phyloP scores from a whole-genome alignment of 306 rosid genomes.

The Sindora glabra region DNA sequence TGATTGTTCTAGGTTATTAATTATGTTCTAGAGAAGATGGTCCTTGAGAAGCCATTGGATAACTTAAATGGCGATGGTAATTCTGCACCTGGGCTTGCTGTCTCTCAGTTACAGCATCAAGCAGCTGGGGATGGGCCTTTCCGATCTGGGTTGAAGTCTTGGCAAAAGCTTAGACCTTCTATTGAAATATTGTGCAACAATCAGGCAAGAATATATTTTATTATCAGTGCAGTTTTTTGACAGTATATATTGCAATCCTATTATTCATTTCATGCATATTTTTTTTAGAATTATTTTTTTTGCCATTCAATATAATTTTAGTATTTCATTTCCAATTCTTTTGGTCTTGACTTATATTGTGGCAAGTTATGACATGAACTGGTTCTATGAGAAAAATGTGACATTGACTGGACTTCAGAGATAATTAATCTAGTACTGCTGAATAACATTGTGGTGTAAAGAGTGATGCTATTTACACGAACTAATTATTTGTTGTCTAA shows the following conservation, averaged over 20 bases:
- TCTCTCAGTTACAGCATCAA: slow-evolving; percentile 45
- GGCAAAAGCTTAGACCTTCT: slow-evolving; percentile 86
- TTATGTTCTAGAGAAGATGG: slow-evolving; percentile 89
- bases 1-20: slow-evolving; percentile 61
- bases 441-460: too few relatives aligned
- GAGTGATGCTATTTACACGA: too few relatives aligned
- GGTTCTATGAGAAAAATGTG: too few relatives aligned
- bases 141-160: slow-evolving; percentile 76
- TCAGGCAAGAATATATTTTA: slow-evolving; percentile 58
- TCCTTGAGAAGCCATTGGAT: slow-evolving; percentile 87
- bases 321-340: background rate
- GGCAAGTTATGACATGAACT: too few relatives aligned
- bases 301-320: background rate
- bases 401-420: too few relatives aligned
- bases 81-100: slow-evolving; percentile 61
- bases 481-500: too few relatives aligned
- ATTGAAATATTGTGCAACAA: slow-evolving; percentile 92
- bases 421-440: too few relatives aligned
- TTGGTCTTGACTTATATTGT: background rate
- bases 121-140: slow-evolving; percentile 71
- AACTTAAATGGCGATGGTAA: slow-evolving; percentile 48
- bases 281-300: slow-evolving; percentile 3
- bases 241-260: background rate
- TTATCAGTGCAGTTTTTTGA: background rate
- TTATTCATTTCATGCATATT: background rate